Evolutionary conservation across 306 rosid genomes (phyloP).

Genomic region (Phaseolus lunatus): DNA sequence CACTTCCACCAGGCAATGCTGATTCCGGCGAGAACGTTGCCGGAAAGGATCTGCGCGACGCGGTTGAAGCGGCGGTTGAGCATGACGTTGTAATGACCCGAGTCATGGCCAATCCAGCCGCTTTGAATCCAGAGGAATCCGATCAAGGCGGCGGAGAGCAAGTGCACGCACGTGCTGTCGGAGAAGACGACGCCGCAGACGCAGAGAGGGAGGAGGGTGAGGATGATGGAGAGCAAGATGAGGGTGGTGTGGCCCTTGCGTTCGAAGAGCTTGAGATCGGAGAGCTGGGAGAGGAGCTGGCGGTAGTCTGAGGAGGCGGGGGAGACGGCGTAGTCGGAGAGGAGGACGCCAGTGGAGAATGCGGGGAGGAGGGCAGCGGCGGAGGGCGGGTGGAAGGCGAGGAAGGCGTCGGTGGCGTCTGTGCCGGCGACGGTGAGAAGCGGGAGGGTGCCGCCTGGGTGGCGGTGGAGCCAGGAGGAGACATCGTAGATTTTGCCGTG

Average conservation of each 20-base stretch:
- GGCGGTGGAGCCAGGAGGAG: slow-evolving; percentile 61
- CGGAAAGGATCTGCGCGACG: slow-evolving; percentile 61
- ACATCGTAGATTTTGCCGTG: slow-evolving; percentile 79
- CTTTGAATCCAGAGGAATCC: slow-evolving; percentile 76
- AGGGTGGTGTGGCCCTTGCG: slow-evolving; percentile 62
- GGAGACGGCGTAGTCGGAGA: slow-evolving; percentile 63
- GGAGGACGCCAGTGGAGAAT: slow-evolving; percentile 59
- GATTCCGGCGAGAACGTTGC: slow-evolving; percentile 76
- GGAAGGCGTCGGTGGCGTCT: slow-evolving; percentile 82
- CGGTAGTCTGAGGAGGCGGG: slow-evolving; percentile 69
- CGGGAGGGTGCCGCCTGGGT: slow-evolving; percentile 79
- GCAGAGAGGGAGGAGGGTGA: slow-evolving; percentile 46
- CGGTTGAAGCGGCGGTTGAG: slow-evolving; percentile 45
- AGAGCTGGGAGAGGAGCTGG: slow-evolving; percentile 47
- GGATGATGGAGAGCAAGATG: slow-evolving; percentile 34
- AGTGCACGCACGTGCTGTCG: slow-evolving; percentile 53
- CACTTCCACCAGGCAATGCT: slow-evolving; percentile 87
- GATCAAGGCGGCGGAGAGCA: slow-evolving; percentile 50
- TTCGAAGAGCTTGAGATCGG: slow-evolving; percentile 58
- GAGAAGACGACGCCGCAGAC: slow-evolving; percentile 61
- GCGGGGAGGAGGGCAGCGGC: slow-evolving; percentile 55
- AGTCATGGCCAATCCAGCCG: slow-evolving; percentile 80
- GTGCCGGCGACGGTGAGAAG: slow-evolving; percentile 75
- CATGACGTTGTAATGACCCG: slow-evolving; percentile 74
- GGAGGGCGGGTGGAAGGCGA: slow-evolving; percentile 71